Percentiles rank a stretch among this genome's conserved stretches.
phyloP scores from a whole-genome alignment of 768 basidiomycete genomes.

The Collybiopsis confluens region DNA sequence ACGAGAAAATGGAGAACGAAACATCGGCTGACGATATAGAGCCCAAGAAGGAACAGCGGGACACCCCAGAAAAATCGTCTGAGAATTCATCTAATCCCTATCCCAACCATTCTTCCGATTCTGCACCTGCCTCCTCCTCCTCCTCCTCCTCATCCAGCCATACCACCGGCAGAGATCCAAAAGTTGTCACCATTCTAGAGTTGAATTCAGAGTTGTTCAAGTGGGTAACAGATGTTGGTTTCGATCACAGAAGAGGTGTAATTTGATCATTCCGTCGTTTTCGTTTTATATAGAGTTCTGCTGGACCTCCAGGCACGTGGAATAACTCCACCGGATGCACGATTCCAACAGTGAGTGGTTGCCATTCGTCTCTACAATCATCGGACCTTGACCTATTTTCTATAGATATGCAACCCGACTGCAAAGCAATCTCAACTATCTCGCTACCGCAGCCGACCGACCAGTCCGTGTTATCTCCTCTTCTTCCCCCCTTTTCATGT shows the following conservation, averaged over 20 bases:
- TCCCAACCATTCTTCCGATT: constrained; percentile 3
- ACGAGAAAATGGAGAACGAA: constrained; percentile 34
- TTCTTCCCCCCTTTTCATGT: background rate
- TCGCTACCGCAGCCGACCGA: constrained; percentile 65
- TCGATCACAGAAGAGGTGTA: background rate
- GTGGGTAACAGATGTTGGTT: constrained; percentile 32
- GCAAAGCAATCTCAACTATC: constrained; percentile 68
- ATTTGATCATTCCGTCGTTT: constrained; percentile 3
- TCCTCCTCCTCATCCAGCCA: constrained; percentile 15
- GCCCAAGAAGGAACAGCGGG: constrained; percentile 17
- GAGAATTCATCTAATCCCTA: constrained; percentile 3
- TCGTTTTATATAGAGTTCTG: constrained; percentile 47
- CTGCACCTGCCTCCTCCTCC: constrained; percentile 8
- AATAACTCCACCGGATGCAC: constrained; percentile 39
- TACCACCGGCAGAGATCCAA: constrained; percentile 31
- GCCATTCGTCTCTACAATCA: background rate
- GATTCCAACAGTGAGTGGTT: constrained; percentile 53
- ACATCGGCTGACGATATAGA: constrained; percentile 31
- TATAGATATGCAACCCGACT: constrained; percentile 56
- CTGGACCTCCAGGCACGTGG: constrained; percentile 57
- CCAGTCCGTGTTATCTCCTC: constrained; percentile 41
- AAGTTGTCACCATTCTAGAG: constrained; percentile 58
- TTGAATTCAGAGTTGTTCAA: constrained; percentile 67
- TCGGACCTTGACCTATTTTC: constrained; percentile 7
- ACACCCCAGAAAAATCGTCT: constrained; percentile 10